Evolutionary conservation across 2,329 filamentous ascomycete species (phyloP), one percentile per base, ranked within the genome.

Genomic region (Trichoderma koningiopsis): DNA sequence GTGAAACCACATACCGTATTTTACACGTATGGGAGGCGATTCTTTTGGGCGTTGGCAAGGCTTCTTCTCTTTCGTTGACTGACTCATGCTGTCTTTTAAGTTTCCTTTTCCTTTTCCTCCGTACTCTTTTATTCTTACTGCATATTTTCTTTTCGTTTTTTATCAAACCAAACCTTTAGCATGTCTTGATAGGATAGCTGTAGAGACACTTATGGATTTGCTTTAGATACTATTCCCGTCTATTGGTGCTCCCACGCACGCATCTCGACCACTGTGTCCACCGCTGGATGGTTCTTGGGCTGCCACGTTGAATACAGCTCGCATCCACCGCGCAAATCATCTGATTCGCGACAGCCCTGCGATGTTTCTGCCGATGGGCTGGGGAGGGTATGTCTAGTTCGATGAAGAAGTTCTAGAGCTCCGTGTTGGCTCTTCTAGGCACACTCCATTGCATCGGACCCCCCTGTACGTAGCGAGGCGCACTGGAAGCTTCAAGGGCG

Each of bases 261-360:
- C 19, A 33, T 33, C 27, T 27, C 7, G 29, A 35, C 56, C 33
- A 24, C 7, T n/a, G 40, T 49, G n/a, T 13, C 43, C 43, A 49
- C 47, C 4, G 47, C 47, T 49, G n/a, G 19, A 22, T 13, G 47
- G 57, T 29, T 1, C 56, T n/a, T 24, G n/a, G 33, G 22, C 27
- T 57, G 63, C 53, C 63, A 66, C 63, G 53, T 66, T 27, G 35
- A 66, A 57, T 22, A 43, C 53, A 27, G 27, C 53, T 57, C 33
- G 33, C 56, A 24, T 31, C 56, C 33, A 37, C 31, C 16, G 24
- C 24, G 27, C n/a, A 66, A 47, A 58, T 58, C 53, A 58, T 66
- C 27, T 66, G 63, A 37, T 58, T 52, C 37, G 37, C 35, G 52
- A 56, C 31, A 14, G 53, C 37, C 55, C 53, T 66, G 37, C 61